Evolutionary conservation across 2,329 filamentous ascomycete species (phyloP).

Genomic region (Phialophora macrospora): DNA sequence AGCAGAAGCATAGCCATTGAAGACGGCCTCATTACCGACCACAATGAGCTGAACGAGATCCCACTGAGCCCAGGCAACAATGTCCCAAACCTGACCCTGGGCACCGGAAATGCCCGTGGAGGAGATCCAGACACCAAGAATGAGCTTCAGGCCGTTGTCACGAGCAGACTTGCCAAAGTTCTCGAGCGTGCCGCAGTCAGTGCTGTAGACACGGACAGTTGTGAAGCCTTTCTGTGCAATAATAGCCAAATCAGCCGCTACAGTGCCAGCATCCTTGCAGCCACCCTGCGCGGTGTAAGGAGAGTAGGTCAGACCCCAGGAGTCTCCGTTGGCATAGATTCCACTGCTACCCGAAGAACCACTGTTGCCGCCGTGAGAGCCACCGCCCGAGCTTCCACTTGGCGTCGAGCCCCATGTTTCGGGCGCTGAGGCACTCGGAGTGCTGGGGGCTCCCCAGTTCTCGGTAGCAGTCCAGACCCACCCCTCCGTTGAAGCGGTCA

Average conservation of each 20-base stretch:
- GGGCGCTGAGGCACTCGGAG: slow-evolving; percentile 15
- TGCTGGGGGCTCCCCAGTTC: slow-evolving; percentile 5
- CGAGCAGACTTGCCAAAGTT: slow-evolving; percentile 73
- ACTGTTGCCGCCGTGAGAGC: slow-evolving; percentile 28
- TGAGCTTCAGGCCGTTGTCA: slow-evolving; percentile 73
- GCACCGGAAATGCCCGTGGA: slow-evolving; percentile 64
- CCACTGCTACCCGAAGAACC: slow-evolving; percentile 23
- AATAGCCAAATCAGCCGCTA: slow-evolving; percentile 63
- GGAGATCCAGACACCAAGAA: slow-evolving; percentile 87
- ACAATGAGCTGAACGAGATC: slow-evolving; percentile 77
- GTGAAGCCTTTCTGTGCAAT: slow-evolving; percentile 72
- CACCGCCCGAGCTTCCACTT: slow-evolving; percentile 29
- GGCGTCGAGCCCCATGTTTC: slow-evolving; percentile 23
- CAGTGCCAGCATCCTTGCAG: slow-evolving; percentile 68
- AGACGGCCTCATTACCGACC: slow-evolving; percentile 88
- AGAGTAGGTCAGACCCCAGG: slow-evolving; percentile 80
- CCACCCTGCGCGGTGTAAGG: slow-evolving; percentile 64
- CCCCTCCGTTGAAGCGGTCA: slow-evolving; percentile 15
- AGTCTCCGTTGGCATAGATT: slow-evolving; percentile 46
- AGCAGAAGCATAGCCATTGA: slow-evolving; percentile 71
- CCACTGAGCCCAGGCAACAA: slow-evolving; percentile 75
- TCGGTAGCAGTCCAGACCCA: slow-evolving; percentile 1
- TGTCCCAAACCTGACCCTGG: slow-evolving; percentile 72
- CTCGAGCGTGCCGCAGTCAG: slow-evolving; percentile 82
- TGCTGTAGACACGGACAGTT: slow-evolving; percentile 82